Conservation (phyloP, 2,329 filamentous ascomycete species). For the Diaporthe caulivora region DNA sequence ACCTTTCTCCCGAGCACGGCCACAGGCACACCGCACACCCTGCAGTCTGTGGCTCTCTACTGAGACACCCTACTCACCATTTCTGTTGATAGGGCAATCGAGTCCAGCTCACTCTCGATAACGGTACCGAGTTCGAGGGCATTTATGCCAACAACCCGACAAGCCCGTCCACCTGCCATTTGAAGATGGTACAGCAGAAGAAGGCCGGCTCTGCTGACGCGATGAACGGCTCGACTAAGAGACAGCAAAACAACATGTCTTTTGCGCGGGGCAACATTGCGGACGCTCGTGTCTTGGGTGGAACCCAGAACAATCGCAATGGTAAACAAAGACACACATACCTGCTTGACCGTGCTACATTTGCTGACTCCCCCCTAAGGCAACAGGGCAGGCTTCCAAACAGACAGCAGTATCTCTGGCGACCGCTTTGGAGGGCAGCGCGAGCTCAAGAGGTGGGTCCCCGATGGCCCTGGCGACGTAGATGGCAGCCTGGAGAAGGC, state of each 20-base stretch:
- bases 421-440: conserved; percentile 78
- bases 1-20: conserved; percentile 22
- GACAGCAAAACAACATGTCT: conserved; percentile 49
- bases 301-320: conserved; percentile 52
- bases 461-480: conserved; percentile 70
- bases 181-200: conserved; percentile 52
- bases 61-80: conserved; percentile 38
- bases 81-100: conserved; percentile 47
- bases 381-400: conserved; percentile 78
- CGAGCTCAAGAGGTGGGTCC: conserved; percentile 84
- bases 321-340: conserved; percentile 46
- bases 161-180: conserved; percentile 45
- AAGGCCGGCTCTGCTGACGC: conserved; percentile 47
- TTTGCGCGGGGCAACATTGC: conserved; percentile 50
- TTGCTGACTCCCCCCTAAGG: conserved; percentile 60
- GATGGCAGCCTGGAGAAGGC: conserved; percentile 80
- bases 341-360: background rate
- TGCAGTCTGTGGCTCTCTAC: conserved; percentile 12
- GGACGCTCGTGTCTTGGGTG: conserved; percentile 45
- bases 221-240: conserved; percentile 47
- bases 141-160: conserved; percentile 45
- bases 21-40: background rate
- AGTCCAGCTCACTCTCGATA: conserved; percentile 46
- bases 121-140: conserved; percentile 49
- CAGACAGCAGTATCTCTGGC: conserved; percentile 89